These are phyloP conservation scores for Leishmania aethiopica DNA, from an alignment of 208 protist species.

Conservation along the genomic window DNA sequence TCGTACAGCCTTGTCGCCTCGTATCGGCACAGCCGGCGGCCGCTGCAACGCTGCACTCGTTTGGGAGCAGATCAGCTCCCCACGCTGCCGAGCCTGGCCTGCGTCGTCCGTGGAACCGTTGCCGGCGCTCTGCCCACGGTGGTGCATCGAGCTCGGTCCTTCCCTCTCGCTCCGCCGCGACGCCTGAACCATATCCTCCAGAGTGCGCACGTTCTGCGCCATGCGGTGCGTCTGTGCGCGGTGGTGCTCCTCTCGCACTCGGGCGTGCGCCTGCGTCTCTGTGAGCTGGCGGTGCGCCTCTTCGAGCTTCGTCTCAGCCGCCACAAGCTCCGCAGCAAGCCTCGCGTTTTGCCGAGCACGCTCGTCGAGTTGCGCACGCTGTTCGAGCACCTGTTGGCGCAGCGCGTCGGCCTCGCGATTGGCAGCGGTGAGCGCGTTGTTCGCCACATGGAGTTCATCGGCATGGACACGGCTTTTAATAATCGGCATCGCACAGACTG, in stretches of 20 bases:
- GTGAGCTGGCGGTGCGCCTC: not conserved
- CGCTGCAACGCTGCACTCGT: not conserved
- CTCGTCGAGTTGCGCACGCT: not conserved
- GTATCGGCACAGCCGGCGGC: not conserved
- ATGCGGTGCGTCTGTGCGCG: slow-evolving; percentile 12
- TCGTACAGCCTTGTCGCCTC: not conserved
- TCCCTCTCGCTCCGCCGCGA: slow-evolving; percentile 23
- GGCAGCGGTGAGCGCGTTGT: not conserved
- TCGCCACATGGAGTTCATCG: slow-evolving; percentile 12
- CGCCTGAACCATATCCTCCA: slow-evolving; percentile 30
- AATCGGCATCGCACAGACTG: not conserved
- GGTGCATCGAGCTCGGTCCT: too few species aligned
- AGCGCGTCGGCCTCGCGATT: slow-evolving; percentile 14
- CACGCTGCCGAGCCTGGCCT: not conserved
- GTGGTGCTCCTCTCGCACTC: slow-evolving; percentile 1
- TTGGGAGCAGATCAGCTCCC: not conserved
- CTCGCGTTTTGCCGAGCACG: not conserved
- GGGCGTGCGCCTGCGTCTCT: slow-evolving; percentile 2
- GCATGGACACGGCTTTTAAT: slow-evolving; percentile 24
- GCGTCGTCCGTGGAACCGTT: not conserved
- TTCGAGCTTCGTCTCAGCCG: not conserved
- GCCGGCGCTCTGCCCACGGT: not conserved
- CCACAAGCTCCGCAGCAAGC: slow-evolving; percentile 3
- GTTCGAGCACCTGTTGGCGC: slow-evolving; percentile 11
- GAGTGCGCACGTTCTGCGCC: slow-evolving; percentile 2